Percentiles rank a stretch among this genome's conserved stretches.
phyloP scores from a whole-genome alignment of 345 rosid species.

The Euphorbia lathyris region DNA sequence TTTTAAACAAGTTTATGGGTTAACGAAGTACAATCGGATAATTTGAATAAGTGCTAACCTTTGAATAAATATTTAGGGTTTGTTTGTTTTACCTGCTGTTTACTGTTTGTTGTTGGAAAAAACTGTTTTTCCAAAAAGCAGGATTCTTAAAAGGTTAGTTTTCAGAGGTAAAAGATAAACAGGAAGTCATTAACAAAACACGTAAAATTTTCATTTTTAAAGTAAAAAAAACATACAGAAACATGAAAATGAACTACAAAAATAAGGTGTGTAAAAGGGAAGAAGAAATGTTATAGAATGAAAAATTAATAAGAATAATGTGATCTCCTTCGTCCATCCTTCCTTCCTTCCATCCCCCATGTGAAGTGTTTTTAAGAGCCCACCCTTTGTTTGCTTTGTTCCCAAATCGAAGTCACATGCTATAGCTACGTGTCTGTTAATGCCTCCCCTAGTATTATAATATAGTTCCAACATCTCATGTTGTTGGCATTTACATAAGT shows the following conservation, averaged over 20 bases:
- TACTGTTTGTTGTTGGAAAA: no score
- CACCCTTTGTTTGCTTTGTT: constrained; percentile 34
- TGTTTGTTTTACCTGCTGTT: no score
- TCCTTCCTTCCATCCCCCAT: constrained; percentile 21
- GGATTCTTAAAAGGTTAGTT: no score
- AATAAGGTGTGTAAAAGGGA: constrained; percentile 38
- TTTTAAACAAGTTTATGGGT: no score
- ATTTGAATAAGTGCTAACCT: no score
- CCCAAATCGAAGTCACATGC: constrained; percentile 45
- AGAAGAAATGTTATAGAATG: neutral
- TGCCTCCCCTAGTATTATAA: constrained; percentile 1
- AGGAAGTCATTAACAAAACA: no score
- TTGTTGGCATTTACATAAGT: constrained; percentile 3
- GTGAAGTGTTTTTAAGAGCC: constrained; percentile 32
- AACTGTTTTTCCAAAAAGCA: no score
- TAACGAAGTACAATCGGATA: no score
- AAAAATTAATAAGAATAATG: constrained; percentile 31
- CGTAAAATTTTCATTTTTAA: no score
- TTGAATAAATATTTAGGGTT: no score
- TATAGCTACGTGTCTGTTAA: constrained; percentile 11
- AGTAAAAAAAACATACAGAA: no score
- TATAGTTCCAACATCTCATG: constrained; percentile 28
- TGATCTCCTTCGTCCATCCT: neutral
- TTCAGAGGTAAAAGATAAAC: no score
- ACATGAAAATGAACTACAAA: constrained; percentile 8